A percentile compares a stretch with the other conserved stretches of the same genome.
These are phyloP conservation scores for Platismatia glauca DNA, from an alignment of 495 filamentous ascomycete species.

Conservation along the genomic window DNA sequence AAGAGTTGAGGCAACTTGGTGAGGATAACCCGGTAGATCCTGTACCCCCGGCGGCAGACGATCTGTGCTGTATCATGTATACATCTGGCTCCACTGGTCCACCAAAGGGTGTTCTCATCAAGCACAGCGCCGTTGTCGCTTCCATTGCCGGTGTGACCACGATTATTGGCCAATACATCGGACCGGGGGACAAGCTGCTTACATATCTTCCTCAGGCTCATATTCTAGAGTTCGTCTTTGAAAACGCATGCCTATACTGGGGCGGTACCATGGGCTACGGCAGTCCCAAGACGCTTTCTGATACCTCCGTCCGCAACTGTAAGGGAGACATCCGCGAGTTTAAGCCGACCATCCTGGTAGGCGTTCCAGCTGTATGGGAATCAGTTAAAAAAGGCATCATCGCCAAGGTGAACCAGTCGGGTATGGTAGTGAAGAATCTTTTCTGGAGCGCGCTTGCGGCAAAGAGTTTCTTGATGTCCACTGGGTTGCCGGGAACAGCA, in stretches of 20 bases:
- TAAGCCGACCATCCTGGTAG: conserved; percentile 82
- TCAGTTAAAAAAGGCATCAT: conserved; percentile 96
- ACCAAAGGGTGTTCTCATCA: conserved; percentile 90
- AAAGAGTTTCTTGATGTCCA: conserved; percentile 69
- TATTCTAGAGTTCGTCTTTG: conserved; percentile 96
- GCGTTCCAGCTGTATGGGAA: conserved; percentile 96
- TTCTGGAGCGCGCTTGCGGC: conserved; percentile 88
- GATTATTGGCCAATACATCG: conserved; percentile 76
- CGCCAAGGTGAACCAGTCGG: conserved; percentile 69
- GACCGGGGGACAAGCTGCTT: conserved; percentile 76
- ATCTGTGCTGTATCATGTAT: conserved; percentile 98
- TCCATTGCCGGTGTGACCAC: conserved; percentile 81
- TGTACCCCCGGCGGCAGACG: conserved; percentile 70
- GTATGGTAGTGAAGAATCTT: conserved; percentile 63
- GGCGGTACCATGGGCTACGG: conserved; percentile 96
- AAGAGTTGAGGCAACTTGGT: conserved; percentile 75
- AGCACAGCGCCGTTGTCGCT: conserved; percentile 81
- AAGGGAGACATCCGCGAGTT: conserved; percentile 93
- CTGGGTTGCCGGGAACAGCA: conserved; percentile 52
- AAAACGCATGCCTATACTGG: conserved; percentile 88
- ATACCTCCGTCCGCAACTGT: conserved; percentile 83
- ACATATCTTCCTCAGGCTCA: conserved; percentile 92
- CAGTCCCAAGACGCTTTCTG: conserved; percentile 85
- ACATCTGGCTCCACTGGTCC: conserved; percentile 96
- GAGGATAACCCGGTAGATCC: conserved; percentile 75